Percentiles rank a stretch among this genome's conserved stretches.
Conservation (phyloP, 164 flowering plant species). For the Nymphaea thermarum region DNA sequence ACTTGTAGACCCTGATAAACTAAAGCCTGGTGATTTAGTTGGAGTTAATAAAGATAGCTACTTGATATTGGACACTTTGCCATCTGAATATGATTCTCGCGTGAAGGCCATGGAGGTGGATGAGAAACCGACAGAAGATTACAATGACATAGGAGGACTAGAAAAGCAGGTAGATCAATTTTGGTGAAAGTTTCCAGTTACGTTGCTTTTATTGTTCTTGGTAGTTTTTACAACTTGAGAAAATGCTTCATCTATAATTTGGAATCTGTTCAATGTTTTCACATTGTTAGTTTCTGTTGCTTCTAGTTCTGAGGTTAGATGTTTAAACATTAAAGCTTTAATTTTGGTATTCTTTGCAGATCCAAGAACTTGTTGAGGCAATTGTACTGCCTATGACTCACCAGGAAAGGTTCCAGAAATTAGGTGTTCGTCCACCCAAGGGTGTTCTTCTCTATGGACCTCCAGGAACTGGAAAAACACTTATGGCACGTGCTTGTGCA, state of each 20-base stretch:
- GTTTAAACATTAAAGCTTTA: background rate
- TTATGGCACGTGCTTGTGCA: conserved; percentile 87
- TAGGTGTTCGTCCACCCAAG: conserved; percentile 82
- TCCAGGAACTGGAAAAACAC: conserved; percentile 77
- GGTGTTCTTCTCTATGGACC: conserved; percentile 81
- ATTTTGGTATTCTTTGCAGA: conserved; percentile 20
- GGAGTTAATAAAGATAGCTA: conserved; percentile 84
- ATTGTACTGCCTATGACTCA: conserved; percentile 91
- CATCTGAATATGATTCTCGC: conserved; percentile 83
- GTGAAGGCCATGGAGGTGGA: conserved; percentile 93
- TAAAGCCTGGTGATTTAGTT: conserved; percentile 79
- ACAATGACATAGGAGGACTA: conserved; percentile 74
- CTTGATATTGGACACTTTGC: conserved; percentile 66
- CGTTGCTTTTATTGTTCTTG: background rate
- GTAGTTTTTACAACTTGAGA: background rate
- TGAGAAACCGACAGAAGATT: conserved; percentile 87
- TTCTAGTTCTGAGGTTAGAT: background rate
- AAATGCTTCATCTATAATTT: background rate
- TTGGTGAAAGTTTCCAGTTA: background rate
- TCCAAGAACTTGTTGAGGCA: conserved; percentile 79
- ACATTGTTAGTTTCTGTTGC: background rate
- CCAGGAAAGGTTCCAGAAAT: conserved; percentile 61
- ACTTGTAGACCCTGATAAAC: conserved; percentile 68
- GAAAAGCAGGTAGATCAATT: conserved; percentile 50
- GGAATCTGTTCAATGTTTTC: background rate